phyloP scores from a whole-genome alignment of 2,329 filamentous ascomycete genomes.

The Fusarium stilboides region DNA sequence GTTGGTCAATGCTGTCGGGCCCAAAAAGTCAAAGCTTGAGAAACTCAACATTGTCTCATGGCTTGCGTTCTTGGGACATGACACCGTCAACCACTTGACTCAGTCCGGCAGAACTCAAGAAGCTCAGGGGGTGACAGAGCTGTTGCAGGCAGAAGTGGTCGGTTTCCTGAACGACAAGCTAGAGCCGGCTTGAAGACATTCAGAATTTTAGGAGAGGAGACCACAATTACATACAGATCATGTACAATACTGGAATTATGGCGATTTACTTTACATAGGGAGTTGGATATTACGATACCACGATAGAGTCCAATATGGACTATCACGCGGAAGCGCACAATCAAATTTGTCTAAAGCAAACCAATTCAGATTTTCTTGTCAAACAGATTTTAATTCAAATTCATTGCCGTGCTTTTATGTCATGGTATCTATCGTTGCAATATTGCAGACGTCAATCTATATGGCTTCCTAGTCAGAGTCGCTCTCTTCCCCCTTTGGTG shows the following conservation, averaged over 20 bases:
- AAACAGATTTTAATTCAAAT: conserved; percentile 24
- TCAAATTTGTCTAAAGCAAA: conserved; percentile 15
- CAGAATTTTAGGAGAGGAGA: not conserved
- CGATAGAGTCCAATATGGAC: conserved; percentile 6
- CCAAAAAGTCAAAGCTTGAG: conserved; percentile 49
- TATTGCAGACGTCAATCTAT: conserved; percentile 37
- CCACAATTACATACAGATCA: not conserved
- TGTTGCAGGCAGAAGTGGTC: conserved; percentile 57
- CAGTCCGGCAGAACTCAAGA: conserved; percentile 58
- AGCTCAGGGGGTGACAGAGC: conserved; percentile 58
- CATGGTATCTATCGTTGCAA: conserved; percentile 40
- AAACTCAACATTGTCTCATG: conserved; percentile 55
- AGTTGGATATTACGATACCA: conserved; percentile 37
- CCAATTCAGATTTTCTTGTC: conserved; percentile 1
- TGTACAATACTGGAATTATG: conserved; percentile 31
- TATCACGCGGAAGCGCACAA: conserved; percentile 8
- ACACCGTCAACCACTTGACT: conserved; percentile 63
- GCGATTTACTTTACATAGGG: conserved; percentile 5
- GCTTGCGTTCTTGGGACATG: conserved; percentile 61
- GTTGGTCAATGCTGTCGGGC: conserved; percentile 45
- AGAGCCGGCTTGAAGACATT: conserved; percentile 40
- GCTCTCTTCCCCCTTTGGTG: conserved; percentile 57
- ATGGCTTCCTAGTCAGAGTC: conserved; percentile 52
- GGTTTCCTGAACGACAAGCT: conserved; percentile 48
- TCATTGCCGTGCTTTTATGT: conserved; percentile 35